Conservation (phyloP, 1,284 basidiomycete genomes). For the Apiotrichum sp. region DNA sequence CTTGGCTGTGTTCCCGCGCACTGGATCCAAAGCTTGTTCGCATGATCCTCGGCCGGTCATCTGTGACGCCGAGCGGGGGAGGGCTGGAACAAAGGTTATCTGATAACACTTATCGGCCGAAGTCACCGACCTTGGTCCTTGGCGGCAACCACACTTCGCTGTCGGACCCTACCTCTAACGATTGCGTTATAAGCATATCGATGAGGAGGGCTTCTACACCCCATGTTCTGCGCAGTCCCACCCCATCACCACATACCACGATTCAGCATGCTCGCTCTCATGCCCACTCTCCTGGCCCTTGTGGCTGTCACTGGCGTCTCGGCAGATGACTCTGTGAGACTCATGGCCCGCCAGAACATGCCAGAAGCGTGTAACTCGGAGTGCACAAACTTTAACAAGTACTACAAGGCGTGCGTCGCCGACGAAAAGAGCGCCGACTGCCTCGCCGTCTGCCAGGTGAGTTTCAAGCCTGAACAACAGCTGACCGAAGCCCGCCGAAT, state of each 20-base stretch:
- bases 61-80: too few relatives aligned
- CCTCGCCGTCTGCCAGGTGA: neutral
- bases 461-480: neutral
- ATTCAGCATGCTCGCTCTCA: neutral
- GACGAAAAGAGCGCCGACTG: neutral
- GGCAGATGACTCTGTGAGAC: neutral
- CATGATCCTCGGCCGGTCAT: too few relatives aligned
- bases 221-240: too few relatives aligned
- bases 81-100: neutral
- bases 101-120: constrained; percentile 2
- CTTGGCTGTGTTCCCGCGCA: too few relatives aligned
- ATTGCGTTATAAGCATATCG: too few relatives aligned
- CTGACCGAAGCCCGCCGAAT: neutral
- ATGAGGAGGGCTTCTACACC: too few relatives aligned
- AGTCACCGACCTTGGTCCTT: neutral
- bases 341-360: neutral
- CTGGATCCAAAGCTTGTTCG: too few relatives aligned
- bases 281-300: neutral
- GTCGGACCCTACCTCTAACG: too few relatives aligned
- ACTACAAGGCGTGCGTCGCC: neutral
- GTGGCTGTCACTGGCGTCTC: neutral
- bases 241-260: neutral
- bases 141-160: neutral
- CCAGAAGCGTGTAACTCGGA: neutral
- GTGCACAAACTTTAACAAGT: neutral